Evolutionary conservation across 1,284 basidiomycete species (phyloP), one percentile per base, ranked within the genome.

Genomic region (Ustilago lituana): DNA sequence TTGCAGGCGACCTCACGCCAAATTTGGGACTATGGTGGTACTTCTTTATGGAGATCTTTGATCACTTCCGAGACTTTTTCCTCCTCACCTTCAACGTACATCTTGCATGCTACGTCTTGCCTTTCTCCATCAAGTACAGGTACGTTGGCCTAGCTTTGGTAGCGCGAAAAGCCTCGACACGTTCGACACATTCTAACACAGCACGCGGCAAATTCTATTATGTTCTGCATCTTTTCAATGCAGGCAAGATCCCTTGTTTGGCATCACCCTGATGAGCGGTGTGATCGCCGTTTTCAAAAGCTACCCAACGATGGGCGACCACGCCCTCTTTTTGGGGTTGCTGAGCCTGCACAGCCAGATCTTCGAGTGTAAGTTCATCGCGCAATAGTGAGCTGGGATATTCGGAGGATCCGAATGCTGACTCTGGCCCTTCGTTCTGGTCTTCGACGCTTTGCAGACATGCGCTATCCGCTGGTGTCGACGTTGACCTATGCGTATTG

Each of bases 41-140:
- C 84, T 98, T 98, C 84, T 97, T 98, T 84, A 97, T 94, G 12
- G 94, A 98, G 82, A 98, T 98, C 90, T 99, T 99, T 76, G 94
- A 97, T 79, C 92, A 98, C 83, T 99, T 98, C 85, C 86, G 94
- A 27, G 87, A 89, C 3, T 98, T 98, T 84, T 99, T 97, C 86
- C 85, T 96, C 17, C 90, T 94, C 85, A 91, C 92, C n/a, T 98
- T 98, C 83, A 93, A 92, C 37, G 73, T 92, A 3, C 96, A 98
- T 79, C 85, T 93, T 15, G 79, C 90, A 14, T 91, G 93, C 51
- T 98, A 97, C 77, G 86, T 91, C 4, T 85, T 88, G 1, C 95
- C 95, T 0, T 84, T 97, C 2, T 91, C 90, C 80, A 87, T 95
- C 59, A 93, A 96, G 77, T 91, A 96, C 79, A 88, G 90, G 88